A percentile compares a stretch with the other conserved stretches of the same genome.
Evolutionary conservation across 1,284 basidiomycete species (phyloP).

Genomic region (Ustilago xerochloae): DNA sequence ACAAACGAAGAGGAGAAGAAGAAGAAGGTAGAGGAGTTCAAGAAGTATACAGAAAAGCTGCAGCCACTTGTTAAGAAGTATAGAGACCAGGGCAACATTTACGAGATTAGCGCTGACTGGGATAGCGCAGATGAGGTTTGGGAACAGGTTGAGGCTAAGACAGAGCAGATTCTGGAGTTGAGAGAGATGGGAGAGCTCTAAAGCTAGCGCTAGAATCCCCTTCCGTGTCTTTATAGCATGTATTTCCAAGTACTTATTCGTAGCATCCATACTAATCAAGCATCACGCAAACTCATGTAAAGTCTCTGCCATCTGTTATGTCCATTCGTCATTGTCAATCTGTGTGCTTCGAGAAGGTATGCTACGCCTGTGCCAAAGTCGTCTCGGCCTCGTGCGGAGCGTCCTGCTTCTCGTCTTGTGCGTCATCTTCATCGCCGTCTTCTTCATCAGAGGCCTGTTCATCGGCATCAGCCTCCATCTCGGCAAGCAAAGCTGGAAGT

Average conservation of each 20-base stretch:
- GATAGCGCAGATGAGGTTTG: slow-evolving; percentile 60
- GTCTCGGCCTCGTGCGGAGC: slow-evolving; percentile 74
- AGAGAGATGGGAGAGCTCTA: slow-evolving; percentile 32
- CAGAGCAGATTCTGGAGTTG: slow-evolving; percentile 45
- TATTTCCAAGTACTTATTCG: no score
- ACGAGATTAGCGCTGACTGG: slow-evolving; percentile 61
- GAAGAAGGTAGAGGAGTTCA: slow-evolving; percentile 43
- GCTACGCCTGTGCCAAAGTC: background rate
- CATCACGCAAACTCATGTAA: no score
- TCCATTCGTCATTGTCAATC: no score
- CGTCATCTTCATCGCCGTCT: slow-evolving; percentile 9
- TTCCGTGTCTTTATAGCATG: no score
- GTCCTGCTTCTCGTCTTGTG: background rate
- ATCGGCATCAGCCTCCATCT: slow-evolving; percentile 24
- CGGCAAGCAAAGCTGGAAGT: slow-evolving; percentile 33
- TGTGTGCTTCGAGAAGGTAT: background rate
- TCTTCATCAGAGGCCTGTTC: slow-evolving; percentile 12
- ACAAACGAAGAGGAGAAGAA: slow-evolving; percentile 9
- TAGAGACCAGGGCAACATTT: slow-evolving; percentile 52
- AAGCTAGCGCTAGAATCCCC: no score
- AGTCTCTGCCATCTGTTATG: no score
- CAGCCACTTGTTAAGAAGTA: slow-evolving; percentile 48
- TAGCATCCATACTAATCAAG: no score
- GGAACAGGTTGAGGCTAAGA: slow-evolving; percentile 62
- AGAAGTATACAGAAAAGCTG: slow-evolving; percentile 13